A percentile compares a stretch with the other conserved stretches of the same genome.
Evolutionary conservation across 305 asterid genomes (phyloP).

Genomic region (Striga hermonthica): DNA sequence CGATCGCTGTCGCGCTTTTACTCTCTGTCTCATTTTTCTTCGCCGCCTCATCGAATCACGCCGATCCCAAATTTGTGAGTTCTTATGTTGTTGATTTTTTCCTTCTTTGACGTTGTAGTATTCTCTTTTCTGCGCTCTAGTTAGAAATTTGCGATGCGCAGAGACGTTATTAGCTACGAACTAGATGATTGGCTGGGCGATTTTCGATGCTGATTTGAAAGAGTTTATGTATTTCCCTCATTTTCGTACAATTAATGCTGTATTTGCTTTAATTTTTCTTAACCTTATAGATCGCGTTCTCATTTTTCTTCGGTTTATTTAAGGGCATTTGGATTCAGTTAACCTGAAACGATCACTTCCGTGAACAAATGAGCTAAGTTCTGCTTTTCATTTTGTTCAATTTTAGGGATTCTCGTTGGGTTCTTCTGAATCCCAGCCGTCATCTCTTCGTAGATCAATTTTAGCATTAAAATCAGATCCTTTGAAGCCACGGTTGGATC

Average conservation of each 20-base stretch:
- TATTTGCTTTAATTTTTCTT: conserved; percentile 7
- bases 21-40: conserved; percentile 40
- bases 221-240: conserved; percentile 13
- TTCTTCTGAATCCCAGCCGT: conserved; percentile 35
- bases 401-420: conserved; percentile 41
- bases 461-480: conserved; percentile 53
- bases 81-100: background rate
- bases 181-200: background rate
- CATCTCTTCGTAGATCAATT: conserved; percentile 40
- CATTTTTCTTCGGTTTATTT: conserved; percentile 6
- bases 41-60: conserved; percentile 41
- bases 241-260: conserved; percentile 27
- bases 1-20: conserved; percentile 40
- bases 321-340: background rate
- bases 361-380: conserved; percentile 22
- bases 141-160: conserved; percentile 10
- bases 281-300: conserved; percentile 13
- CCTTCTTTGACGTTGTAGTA: background rate
- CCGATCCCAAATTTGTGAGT: conserved; percentile 51
- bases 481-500: conserved; percentile 56
- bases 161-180: background rate
- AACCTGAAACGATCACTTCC: background rate
- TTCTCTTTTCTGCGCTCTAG: background rate
- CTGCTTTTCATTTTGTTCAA: conserved; percentile 2
- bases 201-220: conserved; percentile 17